Base-by-base conservation (phyloP, 2,329 filamentous ascomycete genomes). In the Torrubiellomyces zombiae region DNA sequence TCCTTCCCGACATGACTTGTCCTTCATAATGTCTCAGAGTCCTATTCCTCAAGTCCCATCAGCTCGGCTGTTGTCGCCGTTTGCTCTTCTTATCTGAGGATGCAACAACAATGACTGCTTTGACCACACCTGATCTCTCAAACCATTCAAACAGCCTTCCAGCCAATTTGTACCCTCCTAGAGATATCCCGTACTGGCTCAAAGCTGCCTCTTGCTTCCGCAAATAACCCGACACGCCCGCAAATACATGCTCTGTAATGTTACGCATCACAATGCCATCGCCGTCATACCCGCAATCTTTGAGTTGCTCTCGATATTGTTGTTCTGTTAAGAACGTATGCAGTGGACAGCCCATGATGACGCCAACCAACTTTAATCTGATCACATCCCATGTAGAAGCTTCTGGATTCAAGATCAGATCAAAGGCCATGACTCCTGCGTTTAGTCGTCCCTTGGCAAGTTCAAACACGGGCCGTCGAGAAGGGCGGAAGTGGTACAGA, bases 401-500 rank as follows among this genome's bases (percentile, higher is more conserved):
- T 6, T 32, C 26, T 4, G 44, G 38, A 28, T 46, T 45, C 18
- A 56, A 45, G 3, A 67, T 36, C 2, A 70, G 47, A 29, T 71
- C 66, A 30, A 68, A 70, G 0, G 58, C 62, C 56, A 67, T 63
- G 25, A 64, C 41, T 1, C 58, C 55, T 2, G 63, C 63, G 4
- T 48, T 35, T 1, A 69, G 46, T 0, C 41, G 41, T 3, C 33
- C 38, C 4, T 47, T 42, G 1, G 59, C 51, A 21, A 58, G 47
- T 6, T 42, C 28, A 9, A 69, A 50, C 3, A 67, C 36, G 0
- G 56, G 53, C 27, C 43, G 48, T 9, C 65, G 47, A 1, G 63
- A 67, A 0, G 64, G 66, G 0, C 46, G 48, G 36, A 69, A 70
- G 37, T 70, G 63, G 27, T 71, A 70, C 5, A 67, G 38, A 3